Conservation (phyloP, 495 filamentous ascomycete species). For the Penicillium mononematosum region DNA sequence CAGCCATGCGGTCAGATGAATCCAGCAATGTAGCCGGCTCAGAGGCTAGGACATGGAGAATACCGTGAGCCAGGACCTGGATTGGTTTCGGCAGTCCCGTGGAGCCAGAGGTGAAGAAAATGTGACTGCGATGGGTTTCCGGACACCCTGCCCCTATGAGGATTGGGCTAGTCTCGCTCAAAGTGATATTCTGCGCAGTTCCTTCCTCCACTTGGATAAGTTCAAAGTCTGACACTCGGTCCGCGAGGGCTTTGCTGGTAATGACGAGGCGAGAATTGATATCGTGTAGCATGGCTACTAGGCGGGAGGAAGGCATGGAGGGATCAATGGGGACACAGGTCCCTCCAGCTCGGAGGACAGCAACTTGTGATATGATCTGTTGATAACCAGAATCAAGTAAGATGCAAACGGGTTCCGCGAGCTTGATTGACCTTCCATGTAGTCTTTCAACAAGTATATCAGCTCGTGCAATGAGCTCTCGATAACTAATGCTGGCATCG, state of each 20-base stretch:
- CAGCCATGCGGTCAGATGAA: constrained; percentile 2
- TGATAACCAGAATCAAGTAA: background rate
- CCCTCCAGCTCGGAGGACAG: constrained; percentile 7
- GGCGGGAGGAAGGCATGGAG: background rate
- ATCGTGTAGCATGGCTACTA: background rate
- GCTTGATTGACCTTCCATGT: background rate
- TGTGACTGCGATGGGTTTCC: constrained; percentile 10
- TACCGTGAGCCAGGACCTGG: background rate
- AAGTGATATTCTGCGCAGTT: background rate
- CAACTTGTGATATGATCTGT: constrained; percentile 8
- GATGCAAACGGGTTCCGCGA: constrained; percentile 1
- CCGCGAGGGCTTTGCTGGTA: background rate
- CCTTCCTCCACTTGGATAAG: background rate
- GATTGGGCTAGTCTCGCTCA: background rate
- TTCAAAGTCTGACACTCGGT: background rate
- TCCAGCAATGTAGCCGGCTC: background rate
- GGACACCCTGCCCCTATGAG: background rate
- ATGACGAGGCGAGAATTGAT: background rate
- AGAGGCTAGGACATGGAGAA: constrained; percentile 7
- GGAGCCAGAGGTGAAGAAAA: constrained; percentile 18
- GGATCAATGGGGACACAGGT: constrained; percentile 13
- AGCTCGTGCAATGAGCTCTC: background rate
- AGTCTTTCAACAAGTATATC: background rate
- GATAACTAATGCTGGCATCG: background rate
- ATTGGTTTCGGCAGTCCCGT: constrained; percentile 23